Percentiles rank a stretch among this genome's conserved stretches.
Conservation (phyloP, 2,329 filamentous ascomycete genomes). For the Kalmusia sp. region DNA sequence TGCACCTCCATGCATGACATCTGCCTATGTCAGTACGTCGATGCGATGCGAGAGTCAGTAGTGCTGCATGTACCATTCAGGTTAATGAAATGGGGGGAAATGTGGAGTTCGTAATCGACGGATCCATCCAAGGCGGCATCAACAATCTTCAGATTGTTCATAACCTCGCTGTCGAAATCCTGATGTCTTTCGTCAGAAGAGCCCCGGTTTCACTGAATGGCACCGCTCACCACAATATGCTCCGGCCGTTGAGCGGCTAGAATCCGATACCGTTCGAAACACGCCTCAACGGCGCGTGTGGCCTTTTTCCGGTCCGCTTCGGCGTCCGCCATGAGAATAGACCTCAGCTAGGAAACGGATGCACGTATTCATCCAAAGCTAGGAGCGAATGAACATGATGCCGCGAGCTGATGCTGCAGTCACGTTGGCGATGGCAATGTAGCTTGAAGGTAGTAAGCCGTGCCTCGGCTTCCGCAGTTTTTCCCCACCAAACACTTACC, state of each 20-base stretch:
- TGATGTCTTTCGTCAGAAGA: no score
- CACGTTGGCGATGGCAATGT: no score
- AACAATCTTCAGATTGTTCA: constrained; percentile 45
- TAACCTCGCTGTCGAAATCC: constrained; percentile 48
- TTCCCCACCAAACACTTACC: background rate
- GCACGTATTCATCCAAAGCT: background rate
- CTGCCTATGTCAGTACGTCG: constrained; percentile 22
- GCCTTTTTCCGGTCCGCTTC: constrained; percentile 39
- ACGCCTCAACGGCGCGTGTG: constrained; percentile 44
- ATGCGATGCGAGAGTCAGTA: background rate
- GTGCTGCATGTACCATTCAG: constrained; percentile 40
- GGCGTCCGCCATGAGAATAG: constrained; percentile 25
- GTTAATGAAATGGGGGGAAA: constrained; percentile 47
- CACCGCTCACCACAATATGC: constrained; percentile 43
- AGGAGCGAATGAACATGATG: background rate
- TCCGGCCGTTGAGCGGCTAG: constrained; percentile 38
- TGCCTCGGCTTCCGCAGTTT: no score
- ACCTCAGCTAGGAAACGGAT: background rate
- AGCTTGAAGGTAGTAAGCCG: no score
- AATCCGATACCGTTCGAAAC: constrained; percentile 46
- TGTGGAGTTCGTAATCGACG: constrained; percentile 42
- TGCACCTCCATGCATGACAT: constrained; percentile 51
- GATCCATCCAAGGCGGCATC: constrained; percentile 46
- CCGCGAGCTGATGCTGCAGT: background rate
- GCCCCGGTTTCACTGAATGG: no score